Evolutionary conservation across 1,284 basidiomycete species (phyloP), one percentile per base, ranked within the genome.

Genomic region (Cutaneotrichosporon cyanovorans): DNA sequence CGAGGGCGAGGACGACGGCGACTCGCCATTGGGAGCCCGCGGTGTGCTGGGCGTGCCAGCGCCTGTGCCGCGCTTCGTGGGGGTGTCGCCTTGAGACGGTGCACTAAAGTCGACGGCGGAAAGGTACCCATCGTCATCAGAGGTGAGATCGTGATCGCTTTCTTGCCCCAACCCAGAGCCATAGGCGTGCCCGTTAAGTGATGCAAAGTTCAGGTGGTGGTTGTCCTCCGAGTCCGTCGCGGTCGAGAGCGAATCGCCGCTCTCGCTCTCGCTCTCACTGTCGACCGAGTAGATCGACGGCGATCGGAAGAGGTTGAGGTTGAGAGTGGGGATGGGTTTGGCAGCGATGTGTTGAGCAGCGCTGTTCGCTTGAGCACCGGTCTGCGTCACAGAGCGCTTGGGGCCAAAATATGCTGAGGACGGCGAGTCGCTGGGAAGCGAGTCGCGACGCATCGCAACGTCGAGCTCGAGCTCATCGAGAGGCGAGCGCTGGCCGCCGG

Each of bases 281-380:
- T 7, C 7, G 46, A 66, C 55, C 9, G 66, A 68, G 48, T 63
- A 64, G 37, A 65, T 46, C 10, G 61, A 64, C 12, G 56, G 52
- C 5, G 60, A 55, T 14, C 66, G 59, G 46, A 69, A 69, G 21
- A 69, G 56, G 44, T 68, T 65, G 40, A 68, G 56, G 39, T 66
- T 53, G 39, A 69, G 48, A 0, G 62, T 40, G n/a, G 66, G 66
- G 30, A 66, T 58, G 10, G 60, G 55, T 11, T 55, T 52, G n/a
- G 48, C 25, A 12, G 25, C 25, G 25, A 28, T 22, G 21, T 44
- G 12, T 19, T 25, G 14, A 7, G 40, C 34, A 20, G 36, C 20
- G n/a, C n/a, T n/a, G n/a, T n/a, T n/a, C n/a, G n/a, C n/a, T 19
- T 25, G 14, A 7, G 40, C 34, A 20, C 28, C 20, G 37, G 30